Base-by-base conservation (phyloP, 1,284 basidiomycete species). In the Ustilago cynodontis region DNA sequence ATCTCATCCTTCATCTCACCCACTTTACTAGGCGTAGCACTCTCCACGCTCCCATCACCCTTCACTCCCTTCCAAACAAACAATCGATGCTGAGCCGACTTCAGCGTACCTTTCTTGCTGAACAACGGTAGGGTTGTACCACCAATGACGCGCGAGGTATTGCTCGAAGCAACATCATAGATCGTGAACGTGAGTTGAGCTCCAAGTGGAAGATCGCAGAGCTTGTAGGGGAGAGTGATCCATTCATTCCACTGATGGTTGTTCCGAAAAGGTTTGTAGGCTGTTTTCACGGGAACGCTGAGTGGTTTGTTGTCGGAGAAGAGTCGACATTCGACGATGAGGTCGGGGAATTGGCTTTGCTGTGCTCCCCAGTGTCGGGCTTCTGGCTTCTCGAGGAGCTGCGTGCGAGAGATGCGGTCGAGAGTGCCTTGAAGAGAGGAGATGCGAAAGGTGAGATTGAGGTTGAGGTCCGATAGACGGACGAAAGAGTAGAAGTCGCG, bases 181-280 rank as follows among this genome's bases (percentile, higher is more conserved):
- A 98, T 91, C 1, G 96, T 98, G 83, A 98, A 93, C 0, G 93
- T 92, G 60, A 99, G 89, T 80, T 97, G 95, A 0, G 95, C 91
- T 80, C 89, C 92, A 33, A 94, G 87, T 0, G 95, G 94, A 5
- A 99, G 89, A 80, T 97, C 94, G 59, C 94, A 93, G 72, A 97
- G 96, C 47, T 91, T 91, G 81, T 96, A 93, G 0, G 95, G 95
- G 3, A 98, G 87, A 0, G 93, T 92, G 52, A 98, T 91, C 90
- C 92, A 93, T 87, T 98, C 94, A 82, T 96, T 96, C 96, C 96
- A 99, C 43, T 81, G 52, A 50, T 68, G 70, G 43, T 54, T 61
- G 47, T 65, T 71, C 33, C 69, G 65, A 88, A 97, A 98, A 16
- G 93, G 90, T 86, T 95, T 96, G 89, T 94, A 95, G 0, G 93